Percentiles rank a stretch among this genome's conserved stretches.
Evolutionary conservation across 345 rosid species (phyloP).

Genomic region (Combretum micranthum): DNA sequence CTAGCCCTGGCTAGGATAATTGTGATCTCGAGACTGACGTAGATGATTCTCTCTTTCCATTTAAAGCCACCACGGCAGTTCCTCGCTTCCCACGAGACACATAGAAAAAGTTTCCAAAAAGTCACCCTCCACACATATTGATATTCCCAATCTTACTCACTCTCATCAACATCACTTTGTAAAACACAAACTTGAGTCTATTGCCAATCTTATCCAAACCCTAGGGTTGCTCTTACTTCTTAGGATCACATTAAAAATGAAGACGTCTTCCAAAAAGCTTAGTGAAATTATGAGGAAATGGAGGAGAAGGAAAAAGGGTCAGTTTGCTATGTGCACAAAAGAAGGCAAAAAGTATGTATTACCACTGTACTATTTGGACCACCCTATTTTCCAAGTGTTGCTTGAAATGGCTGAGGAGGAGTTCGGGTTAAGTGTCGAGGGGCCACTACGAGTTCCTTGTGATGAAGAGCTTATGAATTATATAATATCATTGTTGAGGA

Average conservation of each 20-base stretch:
- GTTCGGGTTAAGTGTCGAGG: slow-evolving; percentile 31
- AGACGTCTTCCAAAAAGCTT: slow-evolving; percentile 23
- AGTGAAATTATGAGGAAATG: slow-evolving; percentile 33
- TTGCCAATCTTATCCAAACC: too few species aligned
- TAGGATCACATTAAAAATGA: slow-evolving; percentile 5
- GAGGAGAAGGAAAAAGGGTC: slow-evolving; percentile 40
- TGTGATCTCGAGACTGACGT: too few species aligned
- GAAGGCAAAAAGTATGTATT: slow-evolving; percentile 46
- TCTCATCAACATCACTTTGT: too few species aligned
- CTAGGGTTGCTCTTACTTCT: too few species aligned
- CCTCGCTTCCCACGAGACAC: too few species aligned
- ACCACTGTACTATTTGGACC: slow-evolving; percentile 38
- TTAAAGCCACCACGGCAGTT: too few species aligned
- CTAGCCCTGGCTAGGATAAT: too few species aligned
- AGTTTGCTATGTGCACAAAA: slow-evolving; percentile 41
- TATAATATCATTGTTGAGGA: slow-evolving; percentile 19
- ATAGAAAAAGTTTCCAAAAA: too few species aligned
- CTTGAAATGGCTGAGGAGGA: slow-evolving; percentile 52
- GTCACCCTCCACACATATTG: too few species aligned
- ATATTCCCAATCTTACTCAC: too few species aligned
- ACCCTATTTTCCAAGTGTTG: slow-evolving; percentile 44
- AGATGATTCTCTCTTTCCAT: too few species aligned
- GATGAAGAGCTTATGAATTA: slow-evolving; percentile 38
- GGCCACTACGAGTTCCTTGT: slow-evolving; percentile 50
- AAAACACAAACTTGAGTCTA: too few species aligned